These are phyloP conservation scores for Corchorus capsularis DNA, from an alignment of 345 rosid genomes.

Conservation along the genomic window DNA sequence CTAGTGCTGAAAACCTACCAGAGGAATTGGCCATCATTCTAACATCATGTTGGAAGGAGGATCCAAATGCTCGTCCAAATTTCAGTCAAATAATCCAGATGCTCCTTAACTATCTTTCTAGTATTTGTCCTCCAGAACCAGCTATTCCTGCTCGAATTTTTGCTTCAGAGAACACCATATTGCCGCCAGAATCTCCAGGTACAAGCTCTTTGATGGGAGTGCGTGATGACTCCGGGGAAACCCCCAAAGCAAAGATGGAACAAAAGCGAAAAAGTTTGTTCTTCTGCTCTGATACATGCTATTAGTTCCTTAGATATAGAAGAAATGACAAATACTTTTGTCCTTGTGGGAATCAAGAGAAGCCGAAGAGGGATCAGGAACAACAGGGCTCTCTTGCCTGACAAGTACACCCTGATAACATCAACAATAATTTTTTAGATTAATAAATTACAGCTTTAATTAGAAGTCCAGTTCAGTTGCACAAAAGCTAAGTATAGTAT, in stretches of 20 bases:
- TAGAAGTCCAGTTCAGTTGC: constrained; percentile 10
- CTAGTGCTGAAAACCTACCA: constrained; percentile 80
- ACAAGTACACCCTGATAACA: constrained; percentile 22
- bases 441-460: constrained; percentile 13
- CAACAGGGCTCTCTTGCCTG: constrained; percentile 16
- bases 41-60: constrained; percentile 94
- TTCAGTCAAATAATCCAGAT: constrained; percentile 82
- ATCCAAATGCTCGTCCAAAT: constrained; percentile 82
- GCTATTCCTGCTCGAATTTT: constrained; percentile 60
- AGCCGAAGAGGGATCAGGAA: constrained; percentile 18
- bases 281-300: constrained; percentile 86
- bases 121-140: constrained; percentile 55
- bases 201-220: constrained; percentile 88
- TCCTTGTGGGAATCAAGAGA: constrained; percentile 14
- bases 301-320: constrained; percentile 35
- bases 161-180: constrained; percentile 59
- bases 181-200: constrained; percentile 90
- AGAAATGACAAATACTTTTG: not conserved
- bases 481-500: not conserved
- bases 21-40: constrained; percentile 74
- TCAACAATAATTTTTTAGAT: not conserved
- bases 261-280: constrained; percentile 66
- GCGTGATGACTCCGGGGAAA: constrained; percentile 60
- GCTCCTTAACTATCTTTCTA: constrained; percentile 68
- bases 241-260: constrained; percentile 60